Conservation (phyloP, 225 moss, liverwort and hornwort genomes). For the Antitrichia curtipendula region DNA sequence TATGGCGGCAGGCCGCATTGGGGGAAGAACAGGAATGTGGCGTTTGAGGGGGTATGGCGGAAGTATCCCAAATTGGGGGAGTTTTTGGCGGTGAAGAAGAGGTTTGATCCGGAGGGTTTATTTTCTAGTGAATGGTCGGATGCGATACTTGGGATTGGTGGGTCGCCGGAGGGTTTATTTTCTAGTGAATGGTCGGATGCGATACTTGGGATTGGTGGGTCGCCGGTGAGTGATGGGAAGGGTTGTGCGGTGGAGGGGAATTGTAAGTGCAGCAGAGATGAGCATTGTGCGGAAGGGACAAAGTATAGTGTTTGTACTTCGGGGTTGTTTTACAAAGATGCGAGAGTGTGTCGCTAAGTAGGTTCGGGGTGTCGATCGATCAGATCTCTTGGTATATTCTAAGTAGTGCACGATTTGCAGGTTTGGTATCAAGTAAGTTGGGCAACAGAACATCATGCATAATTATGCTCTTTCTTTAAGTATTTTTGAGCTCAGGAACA, state of each 20-base stretch:
- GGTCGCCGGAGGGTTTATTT: neutral
- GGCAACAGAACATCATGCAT: too few species aligned
- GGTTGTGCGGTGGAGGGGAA: conserved; percentile 29
- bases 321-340: conserved; percentile 1
- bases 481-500: neutral
- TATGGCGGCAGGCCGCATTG: conserved; percentile 18
- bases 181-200: conserved; percentile 39
- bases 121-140: conserved; percentile 42
- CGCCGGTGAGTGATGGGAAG: neutral
- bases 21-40: conserved; percentile 25
- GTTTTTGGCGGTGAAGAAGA: conserved; percentile 10
- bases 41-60: neutral
- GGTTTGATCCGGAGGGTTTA: conserved; percentile 10
- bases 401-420: neutral
- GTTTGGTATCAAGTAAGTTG: neutral
- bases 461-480: too few species aligned
- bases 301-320: neutral
- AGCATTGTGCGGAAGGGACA: conserved; percentile 10
- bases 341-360: conserved; percentile 22
- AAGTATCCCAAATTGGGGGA: neutral
- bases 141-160: conserved; percentile 1
- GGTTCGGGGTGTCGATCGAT: neutral
- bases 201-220: neutral
- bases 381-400: neutral
- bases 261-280: conserved; percentile 17